A percentile compares a stretch with the other conserved stretches of the same genome.
phyloP scores from a whole-genome alignment of 2,329 filamentous ascomycete genomes.

The Coniochaeta sp. region DNA sequence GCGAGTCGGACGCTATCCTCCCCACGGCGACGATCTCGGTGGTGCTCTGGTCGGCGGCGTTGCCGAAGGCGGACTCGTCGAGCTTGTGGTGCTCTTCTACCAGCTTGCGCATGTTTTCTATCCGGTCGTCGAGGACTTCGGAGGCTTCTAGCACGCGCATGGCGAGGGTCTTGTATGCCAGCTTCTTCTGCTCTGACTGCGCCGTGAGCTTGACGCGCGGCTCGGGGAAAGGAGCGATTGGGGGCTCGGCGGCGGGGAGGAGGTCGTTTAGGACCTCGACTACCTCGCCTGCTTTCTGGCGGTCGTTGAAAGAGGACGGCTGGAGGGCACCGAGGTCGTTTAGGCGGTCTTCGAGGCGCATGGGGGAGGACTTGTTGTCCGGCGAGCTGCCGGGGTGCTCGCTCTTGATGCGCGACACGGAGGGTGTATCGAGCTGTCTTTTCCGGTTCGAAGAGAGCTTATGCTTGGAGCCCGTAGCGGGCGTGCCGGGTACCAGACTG shows the following conservation, averaged over 20 bases:
- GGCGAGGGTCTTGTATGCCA: slow-evolving; percentile 83
- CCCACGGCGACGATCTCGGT: slow-evolving; percentile 85
- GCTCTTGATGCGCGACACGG: slow-evolving; percentile 36
- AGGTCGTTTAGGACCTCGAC: slow-evolving; percentile 78
- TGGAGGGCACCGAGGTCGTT: slow-evolving; percentile 29
- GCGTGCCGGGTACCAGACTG: slow-evolving; percentile 60
- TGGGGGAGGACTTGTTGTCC: slow-evolving; percentile 32
- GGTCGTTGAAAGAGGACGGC: slow-evolving; percentile 64
- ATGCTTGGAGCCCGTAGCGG: slow-evolving; percentile 33
- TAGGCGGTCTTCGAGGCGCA: slow-evolving; percentile 28
- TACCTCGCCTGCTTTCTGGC: slow-evolving; percentile 72
- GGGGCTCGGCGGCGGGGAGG: slow-evolving; percentile 59
- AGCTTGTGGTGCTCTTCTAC: slow-evolving; percentile 69
- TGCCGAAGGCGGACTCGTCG: slow-evolving; percentile 77
- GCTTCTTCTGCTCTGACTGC: slow-evolving; percentile 83
- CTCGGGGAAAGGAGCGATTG: slow-evolving; percentile 65
- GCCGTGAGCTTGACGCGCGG: slow-evolving; percentile 77
- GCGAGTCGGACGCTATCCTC: slow-evolving; percentile 79
- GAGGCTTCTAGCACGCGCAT: slow-evolving; percentile 93
- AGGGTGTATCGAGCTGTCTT: slow-evolving; percentile 36
- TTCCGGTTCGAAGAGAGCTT: slow-evolving; percentile 25
- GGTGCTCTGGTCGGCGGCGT: slow-evolving; percentile 76
- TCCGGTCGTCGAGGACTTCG: slow-evolving; percentile 88
- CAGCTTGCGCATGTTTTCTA: slow-evolving; percentile 77
- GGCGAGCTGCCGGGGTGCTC: slow-evolving; percentile 37